Base-by-base conservation (phyloP, 352 stramenopile genomes). In the Globisporangium canariense region DNA sequence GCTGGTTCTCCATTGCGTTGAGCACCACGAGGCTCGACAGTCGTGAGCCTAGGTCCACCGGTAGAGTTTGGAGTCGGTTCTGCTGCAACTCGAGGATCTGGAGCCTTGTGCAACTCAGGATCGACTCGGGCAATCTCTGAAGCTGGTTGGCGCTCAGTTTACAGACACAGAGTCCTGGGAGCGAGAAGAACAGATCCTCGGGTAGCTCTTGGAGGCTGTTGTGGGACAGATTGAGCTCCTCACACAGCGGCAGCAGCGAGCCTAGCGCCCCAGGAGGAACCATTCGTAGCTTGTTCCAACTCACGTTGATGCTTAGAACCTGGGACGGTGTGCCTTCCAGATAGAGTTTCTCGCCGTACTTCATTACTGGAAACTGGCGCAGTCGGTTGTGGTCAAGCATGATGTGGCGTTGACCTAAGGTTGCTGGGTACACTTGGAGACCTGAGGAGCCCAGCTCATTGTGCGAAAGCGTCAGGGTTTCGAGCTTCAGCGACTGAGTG, bases 181-280 rank as follows among this genome's bases (percentile, higher is more conserved):
- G 68, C 0, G 63, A 53, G 0, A 25, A 10, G 22, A 90, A 90
- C 56, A 90, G 75, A 0, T 45, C 51, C 0, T 78, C 70, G 0
- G 76, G 64, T n/a, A 90, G 67, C 40, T 82, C 78, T 18, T 25
- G 46, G 2, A 91, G 55, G 0, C 11, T 53, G 58, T 91, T 91
- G 32, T 75, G 69, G 18, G 78, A 70, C 13, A 91, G 62, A 53
- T 81, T 68, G 8, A 91, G 65, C 28, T 73, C 65, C 40, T 78
- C 65, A 20, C 81, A 87, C 7, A 34, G 50, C 0, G 64, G 46
- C 25, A 83, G 28, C 2, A 73, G 62, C 0, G 57, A 56, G 18
- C 70, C 73, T 8, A 76, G 56, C 5, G 36, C 38, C 13, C 67
- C 56, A 2, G 72, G 10, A 45, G 60, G 41, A 58, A 71, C 49